These are phyloP conservation scores for Dryadomyces sulphureus DNA, from an alignment of 2,329 filamentous ascomycete genomes.

Conservation along the genomic window DNA sequence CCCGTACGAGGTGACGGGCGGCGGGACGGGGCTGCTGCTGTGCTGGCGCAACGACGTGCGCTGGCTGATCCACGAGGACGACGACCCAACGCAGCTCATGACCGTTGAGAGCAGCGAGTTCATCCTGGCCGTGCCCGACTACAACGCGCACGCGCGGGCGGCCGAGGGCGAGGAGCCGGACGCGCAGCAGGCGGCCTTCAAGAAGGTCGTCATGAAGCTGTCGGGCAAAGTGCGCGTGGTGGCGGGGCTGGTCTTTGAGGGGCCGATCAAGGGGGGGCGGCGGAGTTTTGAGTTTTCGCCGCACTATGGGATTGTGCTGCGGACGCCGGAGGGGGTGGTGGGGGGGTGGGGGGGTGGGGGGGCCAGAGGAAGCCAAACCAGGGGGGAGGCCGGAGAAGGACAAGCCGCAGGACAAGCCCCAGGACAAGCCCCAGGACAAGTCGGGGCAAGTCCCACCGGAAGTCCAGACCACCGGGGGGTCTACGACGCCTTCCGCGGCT, in stretches of 20 bases:
- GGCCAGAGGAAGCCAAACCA: no score
- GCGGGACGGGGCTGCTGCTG: conserved; percentile 92
- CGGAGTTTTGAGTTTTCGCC: conserved; percentile 81
- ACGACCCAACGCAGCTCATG: conserved; percentile 89
- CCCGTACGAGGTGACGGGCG: conserved; percentile 82
- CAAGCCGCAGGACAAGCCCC: no score
- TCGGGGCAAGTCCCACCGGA: no score
- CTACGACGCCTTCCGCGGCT: conserved; percentile 94
- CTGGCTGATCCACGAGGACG: conserved; percentile 69
- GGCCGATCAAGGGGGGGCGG: conserved; percentile 54
- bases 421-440: no score
- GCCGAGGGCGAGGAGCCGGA: conserved; percentile 45
- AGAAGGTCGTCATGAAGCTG: conserved; percentile 97
- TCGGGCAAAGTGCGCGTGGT: conserved; percentile 93
- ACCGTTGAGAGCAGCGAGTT: conserved; percentile 91
- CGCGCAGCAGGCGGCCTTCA: conserved; percentile 86
- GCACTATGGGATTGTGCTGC: conserved; percentile 82
- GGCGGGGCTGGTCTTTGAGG: conserved; percentile 82
- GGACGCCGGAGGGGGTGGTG: conserved; percentile 55
- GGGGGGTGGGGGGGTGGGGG: no score
- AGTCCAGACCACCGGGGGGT: no score
- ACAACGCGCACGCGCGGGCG: conserved; percentile 71
- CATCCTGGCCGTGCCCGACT: conserved; percentile 86
- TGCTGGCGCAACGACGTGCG: conserved; percentile 93
- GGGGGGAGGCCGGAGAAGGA: no score